These are phyloP conservation scores for Blastocystis sp. DNA, from an alignment of 352 stramenopile genomes.

Conservation along the genomic window DNA sequence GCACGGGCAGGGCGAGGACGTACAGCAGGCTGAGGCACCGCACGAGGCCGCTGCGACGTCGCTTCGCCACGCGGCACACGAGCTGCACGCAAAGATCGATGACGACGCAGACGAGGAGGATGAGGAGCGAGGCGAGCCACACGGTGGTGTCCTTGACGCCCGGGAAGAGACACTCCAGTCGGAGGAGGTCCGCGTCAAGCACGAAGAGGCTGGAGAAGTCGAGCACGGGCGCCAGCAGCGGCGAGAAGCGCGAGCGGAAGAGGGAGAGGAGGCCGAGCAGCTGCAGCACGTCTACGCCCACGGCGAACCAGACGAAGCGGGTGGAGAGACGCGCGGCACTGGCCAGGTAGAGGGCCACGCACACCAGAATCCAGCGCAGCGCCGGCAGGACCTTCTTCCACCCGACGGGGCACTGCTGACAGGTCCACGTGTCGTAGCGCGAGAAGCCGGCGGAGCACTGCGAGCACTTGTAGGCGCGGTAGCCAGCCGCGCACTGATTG, in stretches of 20 bases:
- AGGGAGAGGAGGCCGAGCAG: slow-evolving; percentile 26
- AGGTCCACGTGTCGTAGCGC: background rate
- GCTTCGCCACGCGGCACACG: background rate
- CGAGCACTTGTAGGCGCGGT: slow-evolving; percentile 17
- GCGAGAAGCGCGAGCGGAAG: slow-evolving; percentile 26
- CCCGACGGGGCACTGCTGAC: background rate
- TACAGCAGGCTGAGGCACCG: background rate
- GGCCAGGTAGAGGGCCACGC: background rate
- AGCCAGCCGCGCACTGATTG: background rate
- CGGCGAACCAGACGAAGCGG: slow-evolving; percentile 11
- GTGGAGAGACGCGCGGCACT: slow-evolving; percentile 15
- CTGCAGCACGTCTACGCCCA: slow-evolving; percentile 4
- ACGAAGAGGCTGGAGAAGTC: slow-evolving; percentile 47
- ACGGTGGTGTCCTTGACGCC: background rate
- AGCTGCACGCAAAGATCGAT: background rate
- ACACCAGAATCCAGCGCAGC: slow-evolving; percentile 1
- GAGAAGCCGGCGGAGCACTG: background rate
- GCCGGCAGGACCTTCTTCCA: background rate
- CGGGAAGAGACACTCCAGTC: slow-evolving; percentile 20
- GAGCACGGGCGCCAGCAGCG: background rate
- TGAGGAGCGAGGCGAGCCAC: background rate
- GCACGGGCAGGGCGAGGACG: slow-evolving; percentile 8
- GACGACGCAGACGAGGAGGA: background rate
- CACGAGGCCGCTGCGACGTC: background rate
- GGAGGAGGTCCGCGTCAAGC: slow-evolving; percentile 33